Conservation (phyloP, 495 filamentous ascomycete species). For the Neurospora sp. region DNA sequence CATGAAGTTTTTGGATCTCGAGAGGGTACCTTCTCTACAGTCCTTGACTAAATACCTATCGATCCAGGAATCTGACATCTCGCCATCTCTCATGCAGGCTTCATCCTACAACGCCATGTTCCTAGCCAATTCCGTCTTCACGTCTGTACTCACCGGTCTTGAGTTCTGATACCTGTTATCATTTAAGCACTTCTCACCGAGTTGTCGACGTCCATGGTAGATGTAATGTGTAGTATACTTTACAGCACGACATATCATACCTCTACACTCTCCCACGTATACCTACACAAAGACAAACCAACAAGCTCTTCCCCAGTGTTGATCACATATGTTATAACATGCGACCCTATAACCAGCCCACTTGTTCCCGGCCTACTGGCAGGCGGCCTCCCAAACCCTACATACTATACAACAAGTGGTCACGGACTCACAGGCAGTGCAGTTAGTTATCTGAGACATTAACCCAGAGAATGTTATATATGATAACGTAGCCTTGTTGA, state of each 20-base stretch:
- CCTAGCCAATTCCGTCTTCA: background rate
- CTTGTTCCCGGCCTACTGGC: no score
- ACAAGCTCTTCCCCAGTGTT: no score
- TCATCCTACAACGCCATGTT: background rate
- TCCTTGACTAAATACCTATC: background rate
- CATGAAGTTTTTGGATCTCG: background rate
- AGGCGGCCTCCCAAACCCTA: no score
- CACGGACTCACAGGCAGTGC: no score
- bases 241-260: background rate
- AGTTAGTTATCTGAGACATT: no score
- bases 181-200: background rate
- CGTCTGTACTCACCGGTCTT: background rate
- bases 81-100: background rate
- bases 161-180: background rate
- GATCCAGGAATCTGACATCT: background rate
- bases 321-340: no score
- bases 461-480: no score
- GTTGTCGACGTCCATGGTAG: background rate
- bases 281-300: no score
- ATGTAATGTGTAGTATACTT: background rate
- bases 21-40: background rate
- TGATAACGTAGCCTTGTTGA: no score
- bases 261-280: background rate
- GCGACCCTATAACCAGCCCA: no score
- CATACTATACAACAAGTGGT: no score